These are phyloP conservation scores for Volvox africanus DNA, from an alignment of 139 green algal genomes.

Conservation along the genomic window DNA sequence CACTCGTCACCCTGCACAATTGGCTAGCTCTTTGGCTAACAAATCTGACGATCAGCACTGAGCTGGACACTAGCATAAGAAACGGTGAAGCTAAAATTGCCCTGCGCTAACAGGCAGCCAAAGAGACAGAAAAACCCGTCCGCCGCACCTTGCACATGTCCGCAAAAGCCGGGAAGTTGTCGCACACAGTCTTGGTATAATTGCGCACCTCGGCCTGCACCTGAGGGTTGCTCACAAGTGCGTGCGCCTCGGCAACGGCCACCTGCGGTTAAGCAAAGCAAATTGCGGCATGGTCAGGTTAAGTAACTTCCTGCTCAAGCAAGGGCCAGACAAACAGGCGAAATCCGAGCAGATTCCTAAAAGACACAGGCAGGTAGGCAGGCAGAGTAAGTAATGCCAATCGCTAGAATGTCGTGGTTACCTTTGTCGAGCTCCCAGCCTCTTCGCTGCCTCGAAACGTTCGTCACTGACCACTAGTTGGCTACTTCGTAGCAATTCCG, in stretches of 20 bases:
- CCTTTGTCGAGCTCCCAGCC: background rate
- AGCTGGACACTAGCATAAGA: background rate
- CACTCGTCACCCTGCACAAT: background rate
- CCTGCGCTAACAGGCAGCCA: background rate
- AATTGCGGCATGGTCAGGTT: background rate
- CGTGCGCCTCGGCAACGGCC: constrained; percentile 60
- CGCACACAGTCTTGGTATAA: constrained; percentile 55
- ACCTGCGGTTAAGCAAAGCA: constrained; percentile 37
- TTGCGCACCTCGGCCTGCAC: constrained; percentile 54
- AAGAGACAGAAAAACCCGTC: no score
- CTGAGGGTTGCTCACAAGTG: constrained; percentile 52
- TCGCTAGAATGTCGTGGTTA: background rate
- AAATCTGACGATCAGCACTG: background rate
- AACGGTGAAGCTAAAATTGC: background rate
- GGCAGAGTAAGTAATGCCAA: background rate
- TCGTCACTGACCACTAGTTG: background rate
- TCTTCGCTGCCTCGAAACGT: background rate
- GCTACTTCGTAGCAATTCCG: no score
- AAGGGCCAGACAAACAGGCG: background rate
- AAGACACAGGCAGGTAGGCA: background rate
- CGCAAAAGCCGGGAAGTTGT: constrained; percentile 21
- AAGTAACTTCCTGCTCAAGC: background rate
- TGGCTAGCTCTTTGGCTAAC: background rate
- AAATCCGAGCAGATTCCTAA: background rate
- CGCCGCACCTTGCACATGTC: constrained; percentile 43